A percentile compares a stretch with the other conserved stretches of the same genome.
Evolutionary conservation across 495 filamentous ascomycete species (phyloP).

Genomic region (Penicillium pulvis): DNA sequence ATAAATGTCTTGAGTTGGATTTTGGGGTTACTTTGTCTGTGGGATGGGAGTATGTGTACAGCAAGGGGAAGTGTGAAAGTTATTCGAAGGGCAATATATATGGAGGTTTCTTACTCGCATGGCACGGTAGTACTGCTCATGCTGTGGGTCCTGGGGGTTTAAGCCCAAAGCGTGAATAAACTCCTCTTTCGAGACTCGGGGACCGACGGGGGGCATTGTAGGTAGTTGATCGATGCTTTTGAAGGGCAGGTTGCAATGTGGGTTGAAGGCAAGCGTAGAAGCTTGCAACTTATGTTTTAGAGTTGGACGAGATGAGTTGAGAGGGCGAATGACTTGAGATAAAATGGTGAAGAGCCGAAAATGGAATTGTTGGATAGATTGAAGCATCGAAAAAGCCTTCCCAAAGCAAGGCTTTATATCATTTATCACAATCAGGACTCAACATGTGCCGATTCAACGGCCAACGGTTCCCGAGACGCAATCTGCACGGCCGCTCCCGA

Average conservation of each 20-base stretch:
- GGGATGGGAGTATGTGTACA: background rate
- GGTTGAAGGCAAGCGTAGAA: background rate
- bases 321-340: background rate
- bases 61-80: background rate
- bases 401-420: slow-evolving; percentile 17
- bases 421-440: slow-evolving; percentile 7
- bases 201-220: slow-evolving; percentile 37
- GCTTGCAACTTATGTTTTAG: background rate
- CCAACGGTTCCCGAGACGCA: background rate
- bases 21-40: background rate
- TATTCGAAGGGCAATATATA: background rate
- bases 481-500: slow-evolving; percentile 13
- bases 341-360: background rate
- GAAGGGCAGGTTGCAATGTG: background rate
- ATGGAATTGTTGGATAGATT: background rate
- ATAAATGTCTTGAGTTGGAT: background rate
- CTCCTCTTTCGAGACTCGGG: slow-evolving; percentile 50
- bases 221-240: background rate
- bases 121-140: slow-evolving; percentile 47
- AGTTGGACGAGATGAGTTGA: background rate
- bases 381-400: background rate
- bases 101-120: slow-evolving; percentile 40
- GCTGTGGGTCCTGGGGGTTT: slow-evolving; percentile 40
- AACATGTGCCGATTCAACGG: slow-evolving; percentile 10
- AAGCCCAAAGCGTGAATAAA: slow-evolving; percentile 47